Evolutionary conservation across 768 basidiomycete species (phyloP).

Genomic region (Lactarius hengduanensis): DNA sequence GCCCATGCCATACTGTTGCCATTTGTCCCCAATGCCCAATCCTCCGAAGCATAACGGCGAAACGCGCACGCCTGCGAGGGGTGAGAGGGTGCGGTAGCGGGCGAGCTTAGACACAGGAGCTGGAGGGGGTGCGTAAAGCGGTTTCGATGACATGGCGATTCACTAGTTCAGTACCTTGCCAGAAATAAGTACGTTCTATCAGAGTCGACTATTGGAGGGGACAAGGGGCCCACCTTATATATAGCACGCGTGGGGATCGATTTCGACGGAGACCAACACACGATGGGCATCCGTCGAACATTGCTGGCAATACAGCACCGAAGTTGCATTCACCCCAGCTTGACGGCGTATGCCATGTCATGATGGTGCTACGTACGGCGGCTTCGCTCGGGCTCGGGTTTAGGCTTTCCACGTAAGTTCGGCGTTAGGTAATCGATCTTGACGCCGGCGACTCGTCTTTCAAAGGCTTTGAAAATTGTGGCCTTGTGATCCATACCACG

Average conservation of each 20-base stretch:
- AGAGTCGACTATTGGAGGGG: neutral
- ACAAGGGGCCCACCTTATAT: neutral
- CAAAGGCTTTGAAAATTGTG: no score
- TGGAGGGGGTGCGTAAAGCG: constrained; percentile 14
- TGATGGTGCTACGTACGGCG: no score
- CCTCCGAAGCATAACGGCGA: constrained; percentile 41
- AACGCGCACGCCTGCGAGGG: constrained; percentile 39
- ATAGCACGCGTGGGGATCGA: neutral
- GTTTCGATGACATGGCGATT: neutral
- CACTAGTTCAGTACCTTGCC: neutral
- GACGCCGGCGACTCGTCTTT: no score
- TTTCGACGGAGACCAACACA: neutral
- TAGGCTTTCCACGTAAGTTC: no score
- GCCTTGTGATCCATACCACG: no score
- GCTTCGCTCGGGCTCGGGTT: no score
- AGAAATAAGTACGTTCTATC: neutral
- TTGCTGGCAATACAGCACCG: neutral
- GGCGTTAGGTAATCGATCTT: no score
- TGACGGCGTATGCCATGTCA: no score
- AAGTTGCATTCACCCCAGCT: no score
- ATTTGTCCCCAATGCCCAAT: constrained; percentile 42
- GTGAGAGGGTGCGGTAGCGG: constrained; percentile 36
- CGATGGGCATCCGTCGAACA: neutral
- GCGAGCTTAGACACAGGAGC: constrained; percentile 33
- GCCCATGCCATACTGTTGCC: constrained; percentile 38